These are phyloP conservation scores for Yarrowia sp. DNA, from an alignment of 805 yeast species.

Conservation along the genomic window DNA sequence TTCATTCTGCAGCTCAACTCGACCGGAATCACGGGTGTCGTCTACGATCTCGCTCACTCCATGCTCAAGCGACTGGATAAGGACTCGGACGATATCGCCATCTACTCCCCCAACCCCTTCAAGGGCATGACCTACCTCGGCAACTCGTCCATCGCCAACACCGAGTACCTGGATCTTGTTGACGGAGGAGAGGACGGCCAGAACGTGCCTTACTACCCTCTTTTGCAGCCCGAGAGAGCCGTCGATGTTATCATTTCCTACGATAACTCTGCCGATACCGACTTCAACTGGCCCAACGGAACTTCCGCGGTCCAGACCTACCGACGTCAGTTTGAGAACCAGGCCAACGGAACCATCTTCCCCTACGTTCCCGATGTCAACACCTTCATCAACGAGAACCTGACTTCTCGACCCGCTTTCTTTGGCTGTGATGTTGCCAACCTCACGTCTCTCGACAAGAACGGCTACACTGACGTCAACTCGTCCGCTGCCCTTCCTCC, in stretches of 20 bases:
- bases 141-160: conserved; percentile 41
- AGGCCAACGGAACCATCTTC: conserved; percentile 61
- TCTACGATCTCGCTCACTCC: conserved; percentile 47
- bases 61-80: conserved; percentile 48
- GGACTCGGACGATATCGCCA: conserved; percentile 63
- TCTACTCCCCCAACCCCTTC: conserved; percentile 73
- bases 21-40: conserved; percentile 49
- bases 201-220: conserved; percentile 62
- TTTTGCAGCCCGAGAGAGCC: conserved; percentile 57
- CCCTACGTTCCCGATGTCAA: conserved; percentile 75
- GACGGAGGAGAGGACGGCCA: conserved; percentile 77
- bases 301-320: conserved; percentile 57
- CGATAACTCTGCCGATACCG: conserved; percentile 42
- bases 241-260: conserved; percentile 63
- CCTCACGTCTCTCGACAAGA: conserved; percentile 52
- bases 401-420: conserved; percentile 70
- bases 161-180: conserved; percentile 49
- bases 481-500: conserved; percentile 52
- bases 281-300: conserved; percentile 41
- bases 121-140: conserved; percentile 44
- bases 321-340: conserved; percentile 53
- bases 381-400: conserved; percentile 57
- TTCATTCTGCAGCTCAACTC: conserved; percentile 57
- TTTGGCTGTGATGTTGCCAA: conserved; percentile 77
- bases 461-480: conserved; percentile 32